Base-by-base conservation (phyloP, 108 stramenopile species). In the Nitzschia sp. region DNA sequence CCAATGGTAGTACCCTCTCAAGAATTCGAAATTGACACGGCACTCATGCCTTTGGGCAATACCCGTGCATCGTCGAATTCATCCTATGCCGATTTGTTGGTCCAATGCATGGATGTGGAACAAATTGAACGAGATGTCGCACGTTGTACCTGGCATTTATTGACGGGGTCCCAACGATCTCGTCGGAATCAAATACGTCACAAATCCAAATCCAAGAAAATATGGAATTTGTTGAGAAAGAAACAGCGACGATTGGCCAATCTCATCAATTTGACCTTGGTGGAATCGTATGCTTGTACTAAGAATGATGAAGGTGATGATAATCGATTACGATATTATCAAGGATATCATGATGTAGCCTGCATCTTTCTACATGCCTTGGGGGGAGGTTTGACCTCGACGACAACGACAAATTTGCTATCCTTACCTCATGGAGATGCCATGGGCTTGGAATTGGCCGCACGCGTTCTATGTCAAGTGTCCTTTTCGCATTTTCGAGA, bases 311-410 rank as follows among this genome's bases (percentile, higher is more conserved):
- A 26, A 13, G 66, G 54, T 9, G 62, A 70, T 24, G 64, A 53
- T 23, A 60, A 77, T 25, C 48, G 65, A 57, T 59, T 94, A 59
- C 66, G 88, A 45, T 94, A 94, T 71, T 94, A 91, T 76, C 93
- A 94, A 59, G 93, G 93, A 23, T 94, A 85, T 78, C 93, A 94
- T 64, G 93, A 94, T 72, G 87, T 94, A 11, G 86, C 88, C 5
- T 83, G 85, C 64, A 88, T 94, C 56, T 79, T 94, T 29, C 54
- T 94, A 54, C 75, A 79, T 46, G 75, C 80, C 21, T 58, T 92
- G 66, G 91, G 91, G 46, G 86, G 84, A 18, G 84, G 47, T 13
- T 34, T 65, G 3, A 21, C 68, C 26, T 28, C 21, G 8, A 31
- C 35, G 3, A 9, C 53, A 54, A 8, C 9, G 11, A 42, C 38